Evolutionary conservation across 495 filamentous ascomycete genomes (phyloP).

Genomic region (Terfezia claveryi): DNA sequence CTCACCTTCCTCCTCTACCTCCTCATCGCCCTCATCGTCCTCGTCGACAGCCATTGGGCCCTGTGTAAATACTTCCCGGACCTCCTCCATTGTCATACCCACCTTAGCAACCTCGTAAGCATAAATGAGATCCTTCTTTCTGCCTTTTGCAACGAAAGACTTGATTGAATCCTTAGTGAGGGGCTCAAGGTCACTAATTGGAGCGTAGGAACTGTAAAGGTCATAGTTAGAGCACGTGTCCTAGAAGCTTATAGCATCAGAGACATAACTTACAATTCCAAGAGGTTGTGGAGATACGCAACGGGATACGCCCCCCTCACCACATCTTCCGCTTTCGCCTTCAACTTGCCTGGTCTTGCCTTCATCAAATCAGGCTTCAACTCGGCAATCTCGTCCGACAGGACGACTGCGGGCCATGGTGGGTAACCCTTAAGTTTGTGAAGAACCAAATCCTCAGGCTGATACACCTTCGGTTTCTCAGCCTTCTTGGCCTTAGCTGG

Average conservation of each 20-base stretch:
- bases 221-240: neutral
- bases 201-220: constrained; percentile 51
- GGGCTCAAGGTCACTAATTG: constrained; percentile 53
- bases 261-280: constrained; percentile 63
- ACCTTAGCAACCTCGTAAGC: constrained; percentile 56
- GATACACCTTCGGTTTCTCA: neutral
- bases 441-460: constrained; percentile 14
- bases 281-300: constrained; percentile 72
- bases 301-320: constrained; percentile 66
- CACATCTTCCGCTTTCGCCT: neutral
- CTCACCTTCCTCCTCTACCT: constrained; percentile 38
- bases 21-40: constrained; percentile 54
- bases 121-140: constrained; percentile 47
- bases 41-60: neutral
- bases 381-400: constrained; percentile 70
- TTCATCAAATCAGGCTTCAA: constrained; percentile 55
- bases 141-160: constrained; percentile 41
- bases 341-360: constrained; percentile 36
- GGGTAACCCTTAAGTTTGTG: constrained; percentile 77
- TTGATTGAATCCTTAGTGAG: constrained; percentile 43
- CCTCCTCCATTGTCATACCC: constrained; percentile 40
- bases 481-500: neutral
- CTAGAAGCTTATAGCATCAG: neutral
- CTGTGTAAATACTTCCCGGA: neutral
- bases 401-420: constrained; percentile 75